Percentiles rank a stretch among this genome's conserved stretches.
Evolutionary conservation across 768 basidiomycete species (phyloP).

Genomic region (Sporobolomyces phaffii): DNA sequence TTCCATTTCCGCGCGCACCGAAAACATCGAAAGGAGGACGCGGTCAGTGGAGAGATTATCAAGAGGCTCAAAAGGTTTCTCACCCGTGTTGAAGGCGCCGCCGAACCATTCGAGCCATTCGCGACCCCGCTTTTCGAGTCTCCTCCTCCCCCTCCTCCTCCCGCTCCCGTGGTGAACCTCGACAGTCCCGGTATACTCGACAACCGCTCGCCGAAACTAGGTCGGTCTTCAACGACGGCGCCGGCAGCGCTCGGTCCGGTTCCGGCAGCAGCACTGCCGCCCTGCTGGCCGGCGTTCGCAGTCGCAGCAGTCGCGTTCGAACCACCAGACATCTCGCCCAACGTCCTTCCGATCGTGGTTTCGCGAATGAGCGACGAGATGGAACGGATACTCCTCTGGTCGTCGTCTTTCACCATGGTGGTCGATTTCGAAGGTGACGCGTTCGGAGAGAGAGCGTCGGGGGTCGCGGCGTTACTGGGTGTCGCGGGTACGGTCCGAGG

Average conservation of each 20-base stretch:
- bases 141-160: no score
- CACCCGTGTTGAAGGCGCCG: constrained; percentile 21
- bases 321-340: no score
- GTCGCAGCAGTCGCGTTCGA: no score
- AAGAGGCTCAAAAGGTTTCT: no score
- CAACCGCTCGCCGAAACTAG: constrained; percentile 73
- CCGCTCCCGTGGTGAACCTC: no score
- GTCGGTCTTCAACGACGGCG: constrained; percentile 50
- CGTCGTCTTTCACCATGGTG: constrained; percentile 48
- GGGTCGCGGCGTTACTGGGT: constrained; percentile 46
- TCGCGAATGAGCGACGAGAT: constrained; percentile 48
- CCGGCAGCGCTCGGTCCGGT: not conserved
- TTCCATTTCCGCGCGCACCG: no score
- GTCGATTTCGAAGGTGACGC: not conserved
- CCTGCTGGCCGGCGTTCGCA: no score
- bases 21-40: no score
- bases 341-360: constrained; percentile 1
- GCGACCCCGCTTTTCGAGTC: no score
- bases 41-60: no score
- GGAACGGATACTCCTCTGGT: constrained; percentile 68
- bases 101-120: constrained; percentile 12
- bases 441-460: not conserved
- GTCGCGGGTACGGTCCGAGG: no score
- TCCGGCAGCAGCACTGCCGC: not conserved
- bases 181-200: constrained; percentile 61